Percentiles rank a stretch among this genome's conserved stretches.
Evolutionary conservation across 1,284 basidiomycete species (phyloP).

Genomic region (Sporisorium graminicola): DNA sequence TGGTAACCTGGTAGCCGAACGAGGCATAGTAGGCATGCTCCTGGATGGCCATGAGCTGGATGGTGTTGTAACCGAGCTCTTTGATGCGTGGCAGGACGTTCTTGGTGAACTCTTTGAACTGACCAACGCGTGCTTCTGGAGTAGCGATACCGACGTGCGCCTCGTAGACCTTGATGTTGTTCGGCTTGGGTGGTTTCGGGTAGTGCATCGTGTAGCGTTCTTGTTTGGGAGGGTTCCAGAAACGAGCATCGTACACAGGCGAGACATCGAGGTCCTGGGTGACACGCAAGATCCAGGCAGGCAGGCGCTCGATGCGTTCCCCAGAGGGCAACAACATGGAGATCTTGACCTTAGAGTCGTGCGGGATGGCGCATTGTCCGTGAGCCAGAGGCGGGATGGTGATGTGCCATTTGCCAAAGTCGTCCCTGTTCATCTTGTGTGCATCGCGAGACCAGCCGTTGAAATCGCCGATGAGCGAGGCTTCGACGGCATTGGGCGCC

Average conservation of each 20-base stretch:
- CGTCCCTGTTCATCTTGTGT: slow-evolving; percentile 84
- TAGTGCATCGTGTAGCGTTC: slow-evolving; percentile 87
- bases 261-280: slow-evolving; percentile 92
- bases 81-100: slow-evolving; percentile 89
- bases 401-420: slow-evolving; percentile 95
- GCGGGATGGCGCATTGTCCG: slow-evolving; percentile 82
- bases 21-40: slow-evolving; percentile 99
- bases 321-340: slow-evolving; percentile 78
- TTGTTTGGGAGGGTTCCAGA: slow-evolving; percentile 90
- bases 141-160: slow-evolving; percentile 98
- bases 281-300: slow-evolving; percentile 93
- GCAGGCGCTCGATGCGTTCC: slow-evolving; percentile 87
- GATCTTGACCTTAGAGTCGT: slow-evolving; percentile 90
- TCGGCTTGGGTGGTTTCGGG: slow-evolving; percentile 78
- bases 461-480: slow-evolving; percentile 92
- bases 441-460: slow-evolving; percentile 87
- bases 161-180: slow-evolving; percentile 87
- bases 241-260: slow-evolving; percentile 93
- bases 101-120: slow-evolving; percentile 89
- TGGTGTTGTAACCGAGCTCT: slow-evolving; percentile 92
- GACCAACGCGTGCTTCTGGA: slow-evolving; percentile 85
- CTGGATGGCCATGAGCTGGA: slow-evolving; percentile 88
- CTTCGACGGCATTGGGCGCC: slow-evolving; percentile 89
- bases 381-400: slow-evolving; percentile 77
- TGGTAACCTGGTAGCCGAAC: slow-evolving; percentile 97